Percentiles rank a stretch among this genome's conserved stretches.
Evolutionary conservation across 179 eudicot species (phyloP).

Genomic region (Heliamphora pulchella): DNA sequence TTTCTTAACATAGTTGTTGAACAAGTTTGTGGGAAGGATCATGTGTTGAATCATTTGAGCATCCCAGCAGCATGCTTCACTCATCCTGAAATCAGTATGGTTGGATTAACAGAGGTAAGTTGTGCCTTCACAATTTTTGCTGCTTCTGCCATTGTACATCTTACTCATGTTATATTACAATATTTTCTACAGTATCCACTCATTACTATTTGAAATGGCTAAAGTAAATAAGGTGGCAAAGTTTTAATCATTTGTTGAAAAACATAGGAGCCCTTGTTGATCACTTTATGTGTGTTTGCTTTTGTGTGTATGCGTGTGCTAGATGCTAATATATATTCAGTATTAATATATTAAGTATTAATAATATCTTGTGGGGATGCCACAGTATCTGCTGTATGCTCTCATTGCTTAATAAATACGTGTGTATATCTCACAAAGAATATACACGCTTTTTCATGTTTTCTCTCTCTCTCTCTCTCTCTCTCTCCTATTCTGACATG

Average conservation of each 20-base stretch:
- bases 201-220: background rate
- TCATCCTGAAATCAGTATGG: slow-evolving; percentile 99
- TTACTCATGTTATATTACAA: background rate
- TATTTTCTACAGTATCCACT: background rate
- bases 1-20: slow-evolving; percentile 62
- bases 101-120: slow-evolving; percentile 89
- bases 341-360: too few relatives aligned
- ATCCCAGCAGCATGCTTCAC: slow-evolving; percentile 99
- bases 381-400: too few relatives aligned
- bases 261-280: background rate
- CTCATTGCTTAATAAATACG: too few relatives aligned
- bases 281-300: background rate
- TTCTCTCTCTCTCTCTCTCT: too few relatives aligned
- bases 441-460: too few relatives aligned
- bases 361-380: too few relatives aligned
- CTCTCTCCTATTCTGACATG: too few relatives aligned
- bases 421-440: too few relatives aligned
- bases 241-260: background rate
- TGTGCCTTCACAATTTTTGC: background rate
- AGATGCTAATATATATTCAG: too few relatives aligned
- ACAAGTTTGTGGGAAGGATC: slow-evolving; percentile 86
- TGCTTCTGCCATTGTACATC: slow-evolving; percentile 4
- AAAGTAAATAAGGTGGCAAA: background rate
- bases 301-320: background rate
- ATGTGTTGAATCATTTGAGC: slow-evolving; percentile 87